Evolutionary conservation across 257 asterid genomes (phyloP).

Genomic region (Henckelia pumila): DNA sequence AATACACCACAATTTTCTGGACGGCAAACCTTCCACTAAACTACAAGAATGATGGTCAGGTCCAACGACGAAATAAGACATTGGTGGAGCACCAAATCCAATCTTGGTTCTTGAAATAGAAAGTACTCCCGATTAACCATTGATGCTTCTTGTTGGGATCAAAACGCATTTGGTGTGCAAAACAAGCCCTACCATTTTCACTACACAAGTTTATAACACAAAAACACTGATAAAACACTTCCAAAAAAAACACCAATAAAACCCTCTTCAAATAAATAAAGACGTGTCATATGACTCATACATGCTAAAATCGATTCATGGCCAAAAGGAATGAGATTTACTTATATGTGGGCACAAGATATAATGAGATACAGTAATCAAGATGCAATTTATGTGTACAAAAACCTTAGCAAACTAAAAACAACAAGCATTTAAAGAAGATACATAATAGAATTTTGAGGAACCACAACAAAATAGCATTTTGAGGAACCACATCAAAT

Average conservation of each 20-base stretch:
- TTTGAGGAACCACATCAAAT: too few relatives aligned
- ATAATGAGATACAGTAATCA: too few relatives aligned
- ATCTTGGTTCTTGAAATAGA: constrained; percentile 66
- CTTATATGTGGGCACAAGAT: too few relatives aligned
- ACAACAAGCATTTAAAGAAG: too few relatives aligned
- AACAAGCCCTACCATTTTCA: constrained; percentile 48
- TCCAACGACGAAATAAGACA: constrained; percentile 76
- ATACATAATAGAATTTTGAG: too few relatives aligned
- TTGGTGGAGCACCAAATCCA: constrained; percentile 63
- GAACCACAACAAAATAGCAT: too few relatives aligned
- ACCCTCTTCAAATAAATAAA: constrained; percentile 7
- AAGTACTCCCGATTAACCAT: constrained; percentile 56
- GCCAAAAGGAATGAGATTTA: too few relatives aligned
- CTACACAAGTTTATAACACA: constrained; percentile 30
- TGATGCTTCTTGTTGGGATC: constrained; percentile 68
- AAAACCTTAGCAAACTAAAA: too few relatives aligned
- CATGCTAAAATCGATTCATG: too few relatives aligned
- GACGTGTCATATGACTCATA: too few relatives aligned
- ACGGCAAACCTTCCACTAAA: constrained; percentile 12
- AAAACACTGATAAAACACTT: constrained; percentile 21
- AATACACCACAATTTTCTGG: constrained; percentile 14
- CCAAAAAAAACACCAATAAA: constrained; percentile 3
- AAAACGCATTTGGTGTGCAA: constrained; percentile 87
- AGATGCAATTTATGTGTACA: too few relatives aligned
- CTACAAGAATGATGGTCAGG: constrained; percentile 42